Base-by-base conservation (phyloP, 2,329 filamentous ascomycete genomes). In the Calonectria leucothoes region DNA sequence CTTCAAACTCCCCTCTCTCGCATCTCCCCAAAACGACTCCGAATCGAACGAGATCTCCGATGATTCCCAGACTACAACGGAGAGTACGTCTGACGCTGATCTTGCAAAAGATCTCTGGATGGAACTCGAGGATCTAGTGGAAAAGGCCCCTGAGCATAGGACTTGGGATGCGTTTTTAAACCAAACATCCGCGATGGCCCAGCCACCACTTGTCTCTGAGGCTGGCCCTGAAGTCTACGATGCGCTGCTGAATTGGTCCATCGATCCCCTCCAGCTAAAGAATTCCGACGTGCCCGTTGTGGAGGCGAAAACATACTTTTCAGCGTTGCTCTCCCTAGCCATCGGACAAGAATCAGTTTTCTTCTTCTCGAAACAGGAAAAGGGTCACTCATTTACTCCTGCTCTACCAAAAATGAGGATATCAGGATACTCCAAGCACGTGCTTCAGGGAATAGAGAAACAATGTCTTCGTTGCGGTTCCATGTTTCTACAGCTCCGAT, bases 321-420 rank as follows among this genome's bases (percentile, higher is more conserved):
- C 87, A 23, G 93, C 92, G 14, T 85, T 96, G 0, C 86, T 93
- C 74, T 89, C 91, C 15, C 85, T 96, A 1, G 91, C 91, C 0
- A 88, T 95, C 7, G 94, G 94, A 0, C 89, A 94, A 61, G 92
- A 92, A 48, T 96, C 94, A 0, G 87, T 93, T 2, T 89, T 97
- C 39, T 97, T 97, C 39, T 96, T 95, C 82, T 81, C 83, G 0
- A 95, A 91, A 87, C 86, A 92, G 65, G 81, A 86, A 2, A 85
- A 86, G 3, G 86, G 87, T 33, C 84, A 83, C 29, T 85, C 84
- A 0, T 95, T 96, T 77, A 82, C 84, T 20, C 86, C 88, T 12
- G 83, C 84, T 2, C 77, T 89, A 0, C 78, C 86, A 0, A 82
- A 84, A 8, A 85, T 91, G 73, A 87, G 90, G 61, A 86, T 92